Conservation (phyloP, 495 filamentous ascomycete species). For the Schizothecium vesticola region DNA sequence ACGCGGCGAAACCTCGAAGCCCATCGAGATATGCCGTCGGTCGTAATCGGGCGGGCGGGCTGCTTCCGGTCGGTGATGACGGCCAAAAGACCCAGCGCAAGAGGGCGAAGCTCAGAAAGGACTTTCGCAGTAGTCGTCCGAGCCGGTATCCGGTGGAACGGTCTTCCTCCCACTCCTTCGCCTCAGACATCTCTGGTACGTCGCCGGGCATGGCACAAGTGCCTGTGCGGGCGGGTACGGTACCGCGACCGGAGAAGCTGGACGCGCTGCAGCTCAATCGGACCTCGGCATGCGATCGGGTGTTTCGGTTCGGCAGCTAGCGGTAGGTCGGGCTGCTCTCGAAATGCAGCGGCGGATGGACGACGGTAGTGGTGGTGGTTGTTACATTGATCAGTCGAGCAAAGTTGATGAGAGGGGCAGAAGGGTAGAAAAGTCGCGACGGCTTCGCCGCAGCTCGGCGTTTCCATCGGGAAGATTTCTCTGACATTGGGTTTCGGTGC, state of each 20-base stretch:
- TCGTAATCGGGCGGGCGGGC: slow-evolving; percentile 18
- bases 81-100: slow-evolving; percentile 8
- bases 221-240: background rate
- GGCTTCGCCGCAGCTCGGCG: background rate
- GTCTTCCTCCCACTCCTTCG: background rate
- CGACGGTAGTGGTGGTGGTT: background rate
- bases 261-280: background rate
- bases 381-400: background rate
- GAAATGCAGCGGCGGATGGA: background rate
- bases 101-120: background rate
- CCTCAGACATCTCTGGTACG: background rate
- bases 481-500: background rate
- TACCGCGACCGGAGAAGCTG: background rate
- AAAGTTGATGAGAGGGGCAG: no score
- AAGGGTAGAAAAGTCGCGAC: background rate
- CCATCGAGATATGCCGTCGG: slow-evolving; percentile 45
- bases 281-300: background rate
- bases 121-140: background rate
- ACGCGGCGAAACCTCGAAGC: slow-evolving; percentile 43
- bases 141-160: background rate
- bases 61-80: background rate
- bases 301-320: background rate
- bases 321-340: background rate
- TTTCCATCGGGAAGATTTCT: background rate
- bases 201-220: background rate